Base-by-base conservation (phyloP, 306 rosid species). In the Benincasa hispida region DNA sequence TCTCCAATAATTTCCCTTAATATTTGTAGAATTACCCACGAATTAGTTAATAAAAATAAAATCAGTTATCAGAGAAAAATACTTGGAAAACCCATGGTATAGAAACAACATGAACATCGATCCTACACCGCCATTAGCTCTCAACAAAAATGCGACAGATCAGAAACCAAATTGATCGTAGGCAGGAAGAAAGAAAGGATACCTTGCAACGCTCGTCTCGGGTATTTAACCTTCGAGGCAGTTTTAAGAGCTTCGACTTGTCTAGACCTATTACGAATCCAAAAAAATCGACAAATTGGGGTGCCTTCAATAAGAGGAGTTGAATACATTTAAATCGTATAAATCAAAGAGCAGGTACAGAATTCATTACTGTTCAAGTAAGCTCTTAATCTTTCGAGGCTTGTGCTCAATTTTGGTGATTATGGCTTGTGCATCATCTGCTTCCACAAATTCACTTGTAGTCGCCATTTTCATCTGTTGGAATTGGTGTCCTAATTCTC, bases 151-250 rank as follows among this genome's bases (percentile, higher is more conserved):
- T n/a, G n/a, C n/a, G n/a, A n/a, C n/a, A n/a, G n/a, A n/a, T n/a
- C n/a, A n/a, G n/a, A n/a, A n/a, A n/a, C n/a, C n/a, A n/a, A n/a
- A n/a, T n/a, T n/a, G n/a, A n/a, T n/a, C n/a, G 27, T 39, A 57
- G 3, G 28, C 63, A 24, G 66, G 22, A 27, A 7, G 35, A 37
- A 15, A 32, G 27, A 22, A 7, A 65, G 32, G n/a, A 15, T 22
- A 84, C 86, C 99, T 92, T 94, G 96, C 99, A 92, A 68, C 97
- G 97, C 70, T 92, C 99, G 80, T 92, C 96, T 58, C 87, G 74
- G 82, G 93, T 90, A 80, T 87, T 88, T 72, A 88, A 66, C 99
- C 97, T 88, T 94, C 99, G 30, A 94, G 96, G 99, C 99, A 57
- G 99, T 94, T 89, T 89, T 94, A 27, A 94, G 93, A 28, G 99